Conservation (phyloP, 176 grass and related monocot species). For the Musa troglodytarum region DNA sequence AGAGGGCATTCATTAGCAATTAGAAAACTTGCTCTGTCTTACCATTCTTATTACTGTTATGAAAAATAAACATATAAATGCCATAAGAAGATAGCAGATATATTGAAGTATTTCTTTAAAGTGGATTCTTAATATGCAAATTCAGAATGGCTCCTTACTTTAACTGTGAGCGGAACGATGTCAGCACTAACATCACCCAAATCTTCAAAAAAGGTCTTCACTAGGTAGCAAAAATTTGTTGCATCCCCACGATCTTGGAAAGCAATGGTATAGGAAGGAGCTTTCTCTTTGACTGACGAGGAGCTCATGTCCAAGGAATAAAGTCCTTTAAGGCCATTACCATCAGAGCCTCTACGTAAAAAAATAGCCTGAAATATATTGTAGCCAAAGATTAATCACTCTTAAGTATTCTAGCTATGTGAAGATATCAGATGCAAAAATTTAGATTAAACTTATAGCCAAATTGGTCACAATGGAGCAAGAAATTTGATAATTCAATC, state of each 20-base stretch:
- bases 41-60: no score
- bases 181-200: slow-evolving; percentile 36
- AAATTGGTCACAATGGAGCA: not conserved
- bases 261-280: slow-evolving; percentile 29
- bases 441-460: not conserved
- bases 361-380: slow-evolving; percentile 31
- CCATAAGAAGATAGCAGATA: not conserved
- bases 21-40: not conserved
- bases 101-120: not conserved
- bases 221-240: slow-evolving; percentile 31
- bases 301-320: slow-evolving; percentile 33
- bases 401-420: not conserved
- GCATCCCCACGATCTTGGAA: slow-evolving; percentile 35
- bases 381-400: not conserved
- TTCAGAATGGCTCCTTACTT: slow-evolving; percentile 17
- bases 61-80: not conserved
- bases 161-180: slow-evolving; percentile 27
- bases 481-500: not conserved
- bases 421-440: not conserved
- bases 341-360: slow-evolving; percentile 17
- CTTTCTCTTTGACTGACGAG: slow-evolving; percentile 17
- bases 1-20: not conserved
- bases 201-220: slow-evolving; percentile 39
- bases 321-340: slow-evolving; percentile 20
- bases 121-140: not conserved